Base-by-base conservation (phyloP, 371 early-diverging fungal genomes). In the Mortierella sp. region DNA sequence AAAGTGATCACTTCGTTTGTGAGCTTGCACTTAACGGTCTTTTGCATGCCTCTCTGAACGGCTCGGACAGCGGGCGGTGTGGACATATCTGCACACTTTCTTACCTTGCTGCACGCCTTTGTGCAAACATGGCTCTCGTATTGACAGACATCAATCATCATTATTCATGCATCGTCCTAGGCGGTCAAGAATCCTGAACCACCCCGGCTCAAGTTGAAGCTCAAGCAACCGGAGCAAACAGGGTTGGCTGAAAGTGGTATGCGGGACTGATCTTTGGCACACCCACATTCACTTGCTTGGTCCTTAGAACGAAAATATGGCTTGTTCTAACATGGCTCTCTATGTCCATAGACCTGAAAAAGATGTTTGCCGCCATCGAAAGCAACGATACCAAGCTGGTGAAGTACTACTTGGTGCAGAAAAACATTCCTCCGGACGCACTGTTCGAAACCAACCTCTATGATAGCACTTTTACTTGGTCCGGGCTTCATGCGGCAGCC, bases 401-500 rank as follows among this genome's bases (percentile, higher is more conserved):
- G 42, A 65, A 54, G 38, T 16, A 34, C 12, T 70, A 61, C 34
- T 45, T 76, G 27, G 34, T 62, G 19, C 58, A 65, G 34, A 65
- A 57, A 41, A 66, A 81, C 18, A 56, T 91, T 6, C 80, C 86
- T 51, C 82, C 86, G 16, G 87, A 90, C 66, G 82, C 84, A 19
- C 71, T 88, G 2, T 82, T 85, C 16, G 74, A 72, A 21, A 83
- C 84, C 0, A 89, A 87, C 28, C 79, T 85, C 72, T 90, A 87
- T 41, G 86, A 87, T 41, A 68, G 34, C 41, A 78, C 79, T 6
- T 93, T 92, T 54, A 93, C 89, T 3, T 97, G 96, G 96, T 82
- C 86, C 0, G 91, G 93, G n/a, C 70, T 97, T 21, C 97, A 96
- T 61, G 93, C 94, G 1, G 96, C 96, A 0, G 83, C 90, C 5